phyloP scores from a whole-genome alignment of 805 yeast species.

The Candida piceae region DNA sequence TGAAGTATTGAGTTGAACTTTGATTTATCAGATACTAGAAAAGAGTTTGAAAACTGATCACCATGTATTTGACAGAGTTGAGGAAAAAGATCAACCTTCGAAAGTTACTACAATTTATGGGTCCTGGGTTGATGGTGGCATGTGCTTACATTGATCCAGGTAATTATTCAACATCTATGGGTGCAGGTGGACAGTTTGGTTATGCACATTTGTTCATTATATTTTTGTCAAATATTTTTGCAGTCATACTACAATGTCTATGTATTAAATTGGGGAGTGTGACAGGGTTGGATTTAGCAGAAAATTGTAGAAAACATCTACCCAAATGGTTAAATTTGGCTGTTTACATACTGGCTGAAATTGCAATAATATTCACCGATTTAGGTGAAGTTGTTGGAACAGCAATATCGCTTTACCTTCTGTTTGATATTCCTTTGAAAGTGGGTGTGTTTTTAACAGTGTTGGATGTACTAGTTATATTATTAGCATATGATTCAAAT shows the following conservation, averaged over 20 bases:
- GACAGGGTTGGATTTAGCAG: constrained; percentile 84
- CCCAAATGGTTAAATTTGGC: constrained; percentile 61
- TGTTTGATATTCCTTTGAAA: constrained; percentile 67
- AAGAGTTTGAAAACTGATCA: too few relatives aligned
- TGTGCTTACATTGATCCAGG: constrained; percentile 96
- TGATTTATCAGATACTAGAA: too few relatives aligned
- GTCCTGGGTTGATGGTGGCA: constrained; percentile 84
- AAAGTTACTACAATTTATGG: constrained; percentile 66
- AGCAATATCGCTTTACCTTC: constrained; percentile 76
- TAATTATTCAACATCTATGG: constrained; percentile 83
- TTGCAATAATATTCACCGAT: constrained; percentile 89
- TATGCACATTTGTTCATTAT: constrained; percentile 70
- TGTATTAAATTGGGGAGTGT: constrained; percentile 86
- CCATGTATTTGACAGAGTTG: too few relatives aligned
- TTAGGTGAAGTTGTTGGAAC: constrained; percentile 94
- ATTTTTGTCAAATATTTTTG: constrained; percentile 74
- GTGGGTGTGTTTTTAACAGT: constrained; percentile 77
- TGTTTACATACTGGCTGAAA: constrained; percentile 69
- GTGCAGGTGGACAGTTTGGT: constrained; percentile 78
- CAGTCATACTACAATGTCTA: constrained; percentile 74
- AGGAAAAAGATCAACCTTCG: constrained; percentile 14
- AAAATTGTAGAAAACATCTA: constrained; percentile 69
- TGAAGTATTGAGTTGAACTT: too few relatives aligned
- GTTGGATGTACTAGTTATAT: constrained; percentile 71
- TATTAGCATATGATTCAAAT: constrained; percentile 73